Conservation (phyloP, 164 flowering plant genomes). For the Vitis labrusca region DNA sequence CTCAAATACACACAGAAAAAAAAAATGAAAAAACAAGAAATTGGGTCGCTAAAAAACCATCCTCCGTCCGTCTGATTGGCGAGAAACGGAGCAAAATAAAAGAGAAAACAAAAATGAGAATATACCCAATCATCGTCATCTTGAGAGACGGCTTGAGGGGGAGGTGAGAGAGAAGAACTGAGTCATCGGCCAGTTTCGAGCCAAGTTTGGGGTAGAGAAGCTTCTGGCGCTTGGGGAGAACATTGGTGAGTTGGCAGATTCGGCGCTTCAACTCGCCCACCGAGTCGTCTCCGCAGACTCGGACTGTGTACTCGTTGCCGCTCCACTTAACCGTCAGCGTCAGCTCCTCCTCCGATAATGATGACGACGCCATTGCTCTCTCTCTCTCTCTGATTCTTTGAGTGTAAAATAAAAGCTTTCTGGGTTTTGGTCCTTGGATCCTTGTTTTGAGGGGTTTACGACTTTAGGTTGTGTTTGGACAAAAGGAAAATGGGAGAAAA, state of each 20-base stretch:
- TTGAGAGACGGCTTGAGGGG: constrained; percentile 84
- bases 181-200: constrained; percentile 73
- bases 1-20: not conserved
- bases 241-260: constrained; percentile 82
- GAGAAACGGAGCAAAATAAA: not conserved
- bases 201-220: constrained; percentile 92
- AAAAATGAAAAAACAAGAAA: not conserved
- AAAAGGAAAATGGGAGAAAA: too few species aligned
- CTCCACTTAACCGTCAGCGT: constrained; percentile 93
- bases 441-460: too few species aligned
- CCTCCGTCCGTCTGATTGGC: too few species aligned
- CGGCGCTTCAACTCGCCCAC: constrained; percentile 91
- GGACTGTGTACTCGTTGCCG: constrained; percentile 89
- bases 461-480: too few species aligned
- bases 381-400: not conserved
- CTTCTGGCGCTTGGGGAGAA: constrained; percentile 94
- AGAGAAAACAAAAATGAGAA: constrained; percentile 8
- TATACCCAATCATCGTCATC: constrained; percentile 98
- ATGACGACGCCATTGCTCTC: constrained; percentile 19
- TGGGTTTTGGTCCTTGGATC: too few species aligned
- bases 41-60: too few species aligned
- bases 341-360: constrained; percentile 69
- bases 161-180: constrained; percentile 67
- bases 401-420: too few species aligned
- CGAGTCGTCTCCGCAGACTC: constrained; percentile 92